Base-by-base conservation (phyloP, 768 basidiomycete species). In the Chalciporus piperatus region DNA sequence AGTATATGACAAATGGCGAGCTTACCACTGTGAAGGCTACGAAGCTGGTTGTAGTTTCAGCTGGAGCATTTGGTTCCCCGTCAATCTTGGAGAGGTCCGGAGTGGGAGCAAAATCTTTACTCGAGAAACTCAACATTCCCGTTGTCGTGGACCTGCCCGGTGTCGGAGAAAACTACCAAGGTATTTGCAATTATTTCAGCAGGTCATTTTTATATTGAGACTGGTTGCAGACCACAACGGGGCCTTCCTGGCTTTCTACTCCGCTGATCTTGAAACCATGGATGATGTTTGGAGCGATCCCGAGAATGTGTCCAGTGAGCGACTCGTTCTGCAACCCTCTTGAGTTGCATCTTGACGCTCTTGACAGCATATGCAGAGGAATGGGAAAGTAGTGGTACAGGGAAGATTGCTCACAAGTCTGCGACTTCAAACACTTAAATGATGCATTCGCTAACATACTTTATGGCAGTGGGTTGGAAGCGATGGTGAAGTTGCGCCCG, bases 81-180 rank as follows among this genome's bases (percentile, higher is more conserved):
- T 69, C 72, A 43, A 73, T 85, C 17, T 72, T 86, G 7, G 79
- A 84, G 58, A 71, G 83, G 3, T 82, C 74, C 3, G 77, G 76
- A 0, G 70, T 78, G 13, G 77, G 77, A 2, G 53, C 63, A 6
- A 53, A 52, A 41, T 55, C 56, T 0, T 39, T 72, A 1, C 66
- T 78, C 0, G 49, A 62, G 40, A 23, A 59, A 13, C 55, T 56
- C 16, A 67, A 64, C 0, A 55, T 78, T 27, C 20, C 60, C 16
- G 60, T 62, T 0, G n/a, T 70, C 2, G 62, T 73, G 3, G 67
- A 77, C 42, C 58, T 77, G 6, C 68, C 71, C 19, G 74, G 75
- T 1, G 75, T 78, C 2, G 77, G 77, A 9, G 70, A 74, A 48
- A 72, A 74, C 52, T 75, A 69, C 33, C 67, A 70, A 42, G 74